Base-by-base conservation (phyloP, 495 filamentous ascomycete genomes). In the Glutinoglossum americanum region DNA sequence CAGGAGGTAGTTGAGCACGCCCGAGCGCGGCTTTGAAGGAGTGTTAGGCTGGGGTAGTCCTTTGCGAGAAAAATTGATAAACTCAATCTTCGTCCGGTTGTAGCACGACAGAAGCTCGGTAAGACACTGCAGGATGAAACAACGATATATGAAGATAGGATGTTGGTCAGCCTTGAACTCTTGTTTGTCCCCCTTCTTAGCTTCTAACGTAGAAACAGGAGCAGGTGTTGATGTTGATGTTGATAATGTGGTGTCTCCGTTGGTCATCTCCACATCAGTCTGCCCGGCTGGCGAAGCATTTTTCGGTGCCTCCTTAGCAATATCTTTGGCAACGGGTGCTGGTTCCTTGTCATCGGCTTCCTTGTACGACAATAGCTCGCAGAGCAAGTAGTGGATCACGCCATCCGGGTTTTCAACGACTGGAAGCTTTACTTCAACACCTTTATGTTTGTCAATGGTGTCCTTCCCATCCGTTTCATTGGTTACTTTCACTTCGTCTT, bases 31-130 rank as follows among this genome's bases (percentile, higher is more conserved):
- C 69, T 97, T 99, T 10, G 89, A 87, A 39, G 92, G 92, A 6
- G 89, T 95, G 49, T 80, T 83, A 28, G 83, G 79, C 60, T 86
- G 76, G 4, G 88, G 84, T 59, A 87, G 84, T 21, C 84, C 82
- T 63, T 87, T 87, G 59, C 92, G 81, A 55, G 90, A 95, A 73
- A 95, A 97, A 65, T 96, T 96, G 68, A 99, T 95, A 66, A 99
- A 99, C 64, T 99, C 93, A 23, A 97, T 76, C 73, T 99, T 99
- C 41, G 87, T 83, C 28, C 89, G 83, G 60, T 87, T 94, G 71
- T 95, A 97, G 63, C 82, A 90, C 44, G 83, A 82, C n/a, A 99
- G 74, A 19, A 99, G 76, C 66, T 99, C 92, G 0, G 89, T 84
- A 33, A 99, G 73, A 64, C 90, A 94, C 65, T 94, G 87, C 44